Evolutionary conservation across 2,329 filamentous ascomycete genomes (phyloP).

Genomic region (Harringtonia aguacate): DNA sequence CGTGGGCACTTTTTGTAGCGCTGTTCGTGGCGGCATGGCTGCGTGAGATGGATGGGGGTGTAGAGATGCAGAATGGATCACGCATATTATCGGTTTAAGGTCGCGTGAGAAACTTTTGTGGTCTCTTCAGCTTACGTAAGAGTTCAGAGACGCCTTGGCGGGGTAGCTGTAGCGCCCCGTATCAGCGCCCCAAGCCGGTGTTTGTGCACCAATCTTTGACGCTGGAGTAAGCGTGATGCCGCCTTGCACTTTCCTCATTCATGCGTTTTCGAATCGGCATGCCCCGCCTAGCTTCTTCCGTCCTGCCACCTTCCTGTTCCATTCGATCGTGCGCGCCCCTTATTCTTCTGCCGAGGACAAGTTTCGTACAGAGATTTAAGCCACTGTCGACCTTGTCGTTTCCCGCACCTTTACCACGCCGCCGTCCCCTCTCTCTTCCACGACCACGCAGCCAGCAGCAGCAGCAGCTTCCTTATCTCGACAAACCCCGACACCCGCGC

Average conservation of each 20-base stretch:
- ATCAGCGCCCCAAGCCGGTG: no score
- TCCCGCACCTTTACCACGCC: not conserved
- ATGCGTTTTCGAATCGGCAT: slow-evolving; percentile 4
- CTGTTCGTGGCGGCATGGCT: slow-evolving; percentile 1
- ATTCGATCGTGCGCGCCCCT: not conserved
- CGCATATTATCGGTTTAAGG: no score
- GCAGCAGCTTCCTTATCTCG: not conserved
- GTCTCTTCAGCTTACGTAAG: no score
- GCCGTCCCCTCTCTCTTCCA: not conserved
- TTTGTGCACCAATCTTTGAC: not conserved
- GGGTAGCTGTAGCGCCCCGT: no score
- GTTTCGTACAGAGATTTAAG: not conserved
- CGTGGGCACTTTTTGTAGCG: slow-evolving; percentile 3
- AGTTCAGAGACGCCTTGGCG: no score
- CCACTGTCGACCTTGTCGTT: not conserved
- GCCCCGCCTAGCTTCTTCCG: slow-evolving; percentile 8
- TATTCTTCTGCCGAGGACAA: not conserved
- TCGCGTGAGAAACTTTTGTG: no score
- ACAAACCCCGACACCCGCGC: slow-evolving; percentile 12
- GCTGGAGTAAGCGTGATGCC: not conserved
- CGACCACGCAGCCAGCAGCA: no score
- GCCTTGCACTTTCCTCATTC: not conserved
- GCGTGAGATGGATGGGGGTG: no score
- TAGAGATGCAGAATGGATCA: no score
- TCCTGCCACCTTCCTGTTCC: slow-evolving; percentile 11